Base-by-base conservation (phyloP, 169 alveolate species). In the Amoebophrya sp. region DNA sequence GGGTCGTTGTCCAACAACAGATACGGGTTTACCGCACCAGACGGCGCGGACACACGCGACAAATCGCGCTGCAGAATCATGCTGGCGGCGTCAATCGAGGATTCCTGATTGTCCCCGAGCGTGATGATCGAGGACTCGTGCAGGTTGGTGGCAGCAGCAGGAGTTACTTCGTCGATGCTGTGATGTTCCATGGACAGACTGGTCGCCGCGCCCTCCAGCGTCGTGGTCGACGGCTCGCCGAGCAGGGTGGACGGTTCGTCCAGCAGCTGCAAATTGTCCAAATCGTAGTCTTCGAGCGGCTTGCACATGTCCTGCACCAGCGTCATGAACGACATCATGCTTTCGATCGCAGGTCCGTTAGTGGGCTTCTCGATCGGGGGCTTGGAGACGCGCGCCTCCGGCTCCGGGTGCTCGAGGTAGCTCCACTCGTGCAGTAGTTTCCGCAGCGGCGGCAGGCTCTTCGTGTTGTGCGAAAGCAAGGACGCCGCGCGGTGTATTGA, bases 231-330 rank as follows among this genome's bases (percentile, higher is more conserved):
- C n/a, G n/a, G n/a, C n/a, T n/a, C n/a, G n/a, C n/a, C n/a, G n/a
- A n/a, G n/a, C n/a, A n/a, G n/a, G n/a, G n/a, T n/a, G n/a, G n/a
- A n/a, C n/a, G n/a, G n/a, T n/a, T n/a, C n/a, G n/a, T n/a, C n/a
- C n/a, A n/a, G n/a, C n/a, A n/a, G n/a, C n/a, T n/a, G n/a, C n/a
- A n/a, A n/a, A n/a, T n/a, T n/a, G n/a, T n/a, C n/a, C n/a, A n/a
- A n/a, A n/a, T n/a, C 35, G 83, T 66, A 66, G 35, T 2, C 0
- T n/a, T 66, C 83, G 32, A 66, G 35, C 35, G 83, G 83, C 83
- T n/a, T 66, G 83, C 38, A 66, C 83, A 66, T 66, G 83, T 66
- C 83, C 83, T 66, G 83, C 35, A 66, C 83, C 35, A 66, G 32
- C 32, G 83, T 25, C 35, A 66, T 25, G 83, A 66, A 66, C 7